Evolutionary conservation across 2,329 filamentous ascomycete genomes (phyloP).

Genomic region (Alternaria viburni): DNA sequence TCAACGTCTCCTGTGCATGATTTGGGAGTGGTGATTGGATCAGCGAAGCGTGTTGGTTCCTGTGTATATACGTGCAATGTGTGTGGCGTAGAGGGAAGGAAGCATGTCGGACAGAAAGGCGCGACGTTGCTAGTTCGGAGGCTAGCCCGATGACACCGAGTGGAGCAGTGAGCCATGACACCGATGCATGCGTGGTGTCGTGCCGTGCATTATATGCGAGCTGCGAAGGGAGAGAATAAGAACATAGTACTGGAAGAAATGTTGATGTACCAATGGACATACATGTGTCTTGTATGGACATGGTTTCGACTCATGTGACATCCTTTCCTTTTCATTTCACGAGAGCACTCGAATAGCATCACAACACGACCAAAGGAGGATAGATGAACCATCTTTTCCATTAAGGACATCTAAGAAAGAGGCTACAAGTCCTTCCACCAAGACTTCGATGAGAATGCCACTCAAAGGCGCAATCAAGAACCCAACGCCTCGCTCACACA

Average conservation of each 20-base stretch:
- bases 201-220: neutral
- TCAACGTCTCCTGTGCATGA: rapidly evolving
- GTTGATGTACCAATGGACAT: neutral
- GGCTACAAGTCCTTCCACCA: neutral
- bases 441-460: neutral
- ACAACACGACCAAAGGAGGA: neutral
- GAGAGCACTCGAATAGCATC: neutral
- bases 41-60: rapidly evolving
- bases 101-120: neutral
- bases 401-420: neutral
- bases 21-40: rapidly evolving
- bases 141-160: neutral
- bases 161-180: neutral
- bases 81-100: neutral
- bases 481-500: neutral
- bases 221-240: neutral
- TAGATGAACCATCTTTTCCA: neutral
- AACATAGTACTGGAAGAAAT: neutral
- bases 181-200: neutral
- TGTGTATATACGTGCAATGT: neutral
- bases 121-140: neutral
- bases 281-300: neutral
- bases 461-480: neutral
- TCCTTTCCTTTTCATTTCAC: too few species aligned
- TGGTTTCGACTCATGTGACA: neutral